These are phyloP conservation scores for Microcera coccophila DNA, from an alignment of 2,329 filamentous ascomycete species.

Conservation along the genomic window DNA sequence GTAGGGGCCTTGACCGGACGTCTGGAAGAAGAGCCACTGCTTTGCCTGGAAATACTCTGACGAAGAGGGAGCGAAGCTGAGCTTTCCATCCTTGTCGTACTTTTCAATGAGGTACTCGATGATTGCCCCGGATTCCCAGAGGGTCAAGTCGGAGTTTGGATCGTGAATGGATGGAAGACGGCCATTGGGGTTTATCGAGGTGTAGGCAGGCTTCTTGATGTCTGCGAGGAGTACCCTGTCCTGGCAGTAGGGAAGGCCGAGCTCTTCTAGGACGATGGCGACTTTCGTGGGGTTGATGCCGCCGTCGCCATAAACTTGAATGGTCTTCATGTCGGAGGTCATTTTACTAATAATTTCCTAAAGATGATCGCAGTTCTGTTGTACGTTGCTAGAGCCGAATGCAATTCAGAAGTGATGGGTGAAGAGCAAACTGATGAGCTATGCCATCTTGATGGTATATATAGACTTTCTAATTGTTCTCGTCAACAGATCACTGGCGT, in stretches of 20 bases:
- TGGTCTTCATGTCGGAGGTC: background rate
- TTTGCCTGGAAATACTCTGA: constrained; percentile 30
- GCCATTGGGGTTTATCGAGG: constrained; percentile 32
- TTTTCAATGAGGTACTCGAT: constrained; percentile 24
- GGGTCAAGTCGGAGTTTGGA: constrained; percentile 32
- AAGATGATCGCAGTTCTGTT: no score
- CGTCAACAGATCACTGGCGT: no score
- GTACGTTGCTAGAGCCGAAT: no score
- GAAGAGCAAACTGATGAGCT: no score
- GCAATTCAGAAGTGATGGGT: no score
- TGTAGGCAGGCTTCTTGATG: constrained; percentile 15
- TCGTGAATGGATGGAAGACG: constrained; percentile 32
- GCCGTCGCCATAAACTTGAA: background rate
- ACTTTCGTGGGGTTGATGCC: constrained; percentile 34
- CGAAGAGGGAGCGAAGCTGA: constrained; percentile 18
- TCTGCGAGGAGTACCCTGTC: background rate
- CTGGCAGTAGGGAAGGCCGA: constrained; percentile 30
- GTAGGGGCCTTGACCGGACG: constrained; percentile 39
- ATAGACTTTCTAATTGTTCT: no score
- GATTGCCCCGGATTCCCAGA: constrained; percentile 31
- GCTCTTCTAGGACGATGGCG: constrained; percentile 35
- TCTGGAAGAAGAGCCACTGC: constrained; percentile 37
- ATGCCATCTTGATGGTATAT: no score
- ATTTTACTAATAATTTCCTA: no score
- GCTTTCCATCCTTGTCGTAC: constrained; percentile 27